Conservation (phyloP, 116 monocot genomes). For the Trichopus zeylanicus region DNA sequence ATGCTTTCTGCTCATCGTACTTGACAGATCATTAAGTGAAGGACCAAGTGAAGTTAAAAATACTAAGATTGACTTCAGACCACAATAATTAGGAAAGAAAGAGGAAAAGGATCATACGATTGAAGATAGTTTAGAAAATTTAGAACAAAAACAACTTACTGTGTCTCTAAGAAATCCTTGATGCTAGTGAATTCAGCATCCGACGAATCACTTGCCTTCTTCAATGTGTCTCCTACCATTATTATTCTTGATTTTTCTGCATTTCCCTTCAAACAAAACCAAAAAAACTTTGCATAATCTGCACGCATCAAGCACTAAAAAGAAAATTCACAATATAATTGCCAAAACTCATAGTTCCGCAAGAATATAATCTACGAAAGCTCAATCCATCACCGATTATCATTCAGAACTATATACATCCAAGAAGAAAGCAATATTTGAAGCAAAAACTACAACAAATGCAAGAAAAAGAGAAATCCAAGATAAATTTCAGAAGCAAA, state of each 20-base stretch:
- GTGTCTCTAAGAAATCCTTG: slow-evolving; percentile 40
- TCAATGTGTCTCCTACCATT: slow-evolving; percentile 87
- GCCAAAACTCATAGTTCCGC: neutral
- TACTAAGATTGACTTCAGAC: no score
- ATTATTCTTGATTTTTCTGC: slow-evolving; percentile 84
- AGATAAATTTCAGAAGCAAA: neutral
- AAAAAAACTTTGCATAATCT: neutral
- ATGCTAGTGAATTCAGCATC: slow-evolving; percentile 40
- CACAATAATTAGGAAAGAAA: no score
- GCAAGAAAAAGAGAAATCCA: neutral
- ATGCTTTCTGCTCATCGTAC: no score
- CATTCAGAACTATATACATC: no score
- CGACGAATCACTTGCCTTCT: slow-evolving; percentile 41
- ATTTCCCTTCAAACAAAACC: slow-evolving; percentile 51
- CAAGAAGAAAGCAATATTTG: no score
- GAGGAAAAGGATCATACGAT: no score
- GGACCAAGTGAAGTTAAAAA: no score
- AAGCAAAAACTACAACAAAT: no score
- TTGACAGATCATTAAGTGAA: no score
- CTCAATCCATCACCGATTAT: no score
- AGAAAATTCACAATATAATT: neutral
- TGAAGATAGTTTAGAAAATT: no score
- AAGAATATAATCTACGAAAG: no score
- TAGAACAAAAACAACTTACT: slow-evolving; percentile 46
- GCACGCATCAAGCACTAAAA: neutral